Evolutionary conservation across 495 filamentous ascomycete species (phyloP).

Genomic region (Tetracladium marchalianum): DNA sequence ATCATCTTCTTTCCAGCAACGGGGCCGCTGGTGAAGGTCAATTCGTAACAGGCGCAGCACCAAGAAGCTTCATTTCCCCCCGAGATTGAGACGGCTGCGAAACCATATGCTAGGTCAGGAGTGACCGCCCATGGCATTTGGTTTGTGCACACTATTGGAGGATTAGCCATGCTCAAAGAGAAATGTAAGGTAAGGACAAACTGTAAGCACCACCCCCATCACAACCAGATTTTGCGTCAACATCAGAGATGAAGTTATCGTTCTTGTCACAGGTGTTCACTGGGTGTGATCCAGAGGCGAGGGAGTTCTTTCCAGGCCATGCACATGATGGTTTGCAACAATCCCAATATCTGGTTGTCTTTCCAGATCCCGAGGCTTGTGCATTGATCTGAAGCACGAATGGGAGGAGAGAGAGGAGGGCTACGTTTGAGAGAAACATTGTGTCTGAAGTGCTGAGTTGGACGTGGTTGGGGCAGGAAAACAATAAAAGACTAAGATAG

Average conservation of each 20-base stretch:
- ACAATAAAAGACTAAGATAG: not conserved
- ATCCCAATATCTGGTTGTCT: conserved; percentile 60
- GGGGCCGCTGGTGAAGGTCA: conserved; percentile 49
- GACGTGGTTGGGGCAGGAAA: not conserved
- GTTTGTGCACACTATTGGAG: conserved; percentile 38
- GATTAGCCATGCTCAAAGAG: not conserved
- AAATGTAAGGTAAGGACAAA: not conserved
- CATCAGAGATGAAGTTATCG: conserved; percentile 43
- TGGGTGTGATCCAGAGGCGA: conserved; percentile 26
- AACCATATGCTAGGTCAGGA: conserved; percentile 48
- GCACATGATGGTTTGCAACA: conserved; percentile 35
- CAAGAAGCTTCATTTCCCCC: conserved; percentile 43
- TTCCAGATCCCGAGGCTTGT: conserved; percentile 24
- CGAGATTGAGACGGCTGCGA: conserved; percentile 47
- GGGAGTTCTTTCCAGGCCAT: conserved; percentile 46
- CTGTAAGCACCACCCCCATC: conserved; percentile 45
- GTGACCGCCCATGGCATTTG: conserved; percentile 55
- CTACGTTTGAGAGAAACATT: conserved; percentile 10
- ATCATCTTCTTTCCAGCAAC: conserved; percentile 50
- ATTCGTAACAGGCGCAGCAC: conserved; percentile 62
- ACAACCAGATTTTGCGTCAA: conserved; percentile 37
- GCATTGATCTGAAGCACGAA: conserved; percentile 11
- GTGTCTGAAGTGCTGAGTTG: not conserved
- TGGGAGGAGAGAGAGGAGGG: conserved; percentile 17
- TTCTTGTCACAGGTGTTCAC: conserved; percentile 47